Conservation (phyloP, 805 yeast species). For the Wickerhamiella vanderwaltii region DNA sequence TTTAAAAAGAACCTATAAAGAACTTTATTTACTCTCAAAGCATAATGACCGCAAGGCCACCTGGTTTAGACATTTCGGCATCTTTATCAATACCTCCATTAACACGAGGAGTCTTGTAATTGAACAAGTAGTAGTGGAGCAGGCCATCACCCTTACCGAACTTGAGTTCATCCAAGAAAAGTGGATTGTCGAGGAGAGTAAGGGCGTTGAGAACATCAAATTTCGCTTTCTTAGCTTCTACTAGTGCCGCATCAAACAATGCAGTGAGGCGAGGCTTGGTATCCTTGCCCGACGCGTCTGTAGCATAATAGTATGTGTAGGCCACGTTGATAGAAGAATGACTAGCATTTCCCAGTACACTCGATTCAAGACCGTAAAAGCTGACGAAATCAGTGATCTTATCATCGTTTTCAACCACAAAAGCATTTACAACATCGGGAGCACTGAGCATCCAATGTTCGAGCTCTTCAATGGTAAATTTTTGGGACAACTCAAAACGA, state of each 20-base stretch:
- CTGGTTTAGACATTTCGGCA: conserved; percentile 42
- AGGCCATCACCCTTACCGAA: conserved; percentile 92
- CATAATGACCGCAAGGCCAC: conserved; percentile 87
- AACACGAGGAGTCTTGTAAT: conserved; percentile 71
- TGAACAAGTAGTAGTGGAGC: conserved; percentile 82
- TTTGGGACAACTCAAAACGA: conserved; percentile 62
- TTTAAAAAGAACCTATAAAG: background rate
- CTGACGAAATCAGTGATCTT: conserved; percentile 79
- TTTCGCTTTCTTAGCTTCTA: conserved; percentile 51
- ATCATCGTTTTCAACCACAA: conserved; percentile 52
- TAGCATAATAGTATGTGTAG: conserved; percentile 77
- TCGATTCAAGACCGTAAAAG: conserved; percentile 78
- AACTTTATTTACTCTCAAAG: too few relatives aligned
- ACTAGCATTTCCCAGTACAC: conserved; percentile 51
- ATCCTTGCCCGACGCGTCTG: conserved; percentile 36
- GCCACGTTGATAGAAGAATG: conserved; percentile 72
- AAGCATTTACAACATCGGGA: conserved; percentile 41
- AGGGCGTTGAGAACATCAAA: conserved; percentile 93
- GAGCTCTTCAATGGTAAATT: conserved; percentile 55
- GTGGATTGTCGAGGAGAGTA: conserved; percentile 77
- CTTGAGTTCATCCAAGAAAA: conserved; percentile 68
- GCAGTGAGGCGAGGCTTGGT: conserved; percentile 42
- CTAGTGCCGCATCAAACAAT: conserved; percentile 61
- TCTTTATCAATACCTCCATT: conserved; percentile 62
- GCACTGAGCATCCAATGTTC: conserved; percentile 60